phyloP scores from a whole-genome alignment of 257 asterid genomes.

The Henckelia pumila region DNA sequence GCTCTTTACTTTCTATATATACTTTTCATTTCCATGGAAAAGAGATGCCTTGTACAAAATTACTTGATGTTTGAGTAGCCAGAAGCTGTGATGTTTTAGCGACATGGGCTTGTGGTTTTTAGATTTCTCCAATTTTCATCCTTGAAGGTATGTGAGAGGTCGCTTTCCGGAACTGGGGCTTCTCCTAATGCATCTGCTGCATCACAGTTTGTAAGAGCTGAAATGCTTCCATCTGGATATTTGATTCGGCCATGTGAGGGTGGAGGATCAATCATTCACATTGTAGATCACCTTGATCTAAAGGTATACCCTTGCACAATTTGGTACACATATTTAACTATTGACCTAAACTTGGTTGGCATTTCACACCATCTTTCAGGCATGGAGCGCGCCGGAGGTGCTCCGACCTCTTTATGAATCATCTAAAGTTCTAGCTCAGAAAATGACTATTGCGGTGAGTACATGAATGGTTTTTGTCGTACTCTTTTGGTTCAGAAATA shows the following conservation, averaged over 20 bases:
- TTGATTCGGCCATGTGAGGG: slow-evolving; percentile 55
- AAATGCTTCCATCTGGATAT: slow-evolving; percentile 90
- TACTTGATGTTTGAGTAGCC: background rate
- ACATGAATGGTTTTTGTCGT: slow-evolving; percentile 5
- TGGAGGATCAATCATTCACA: background rate
- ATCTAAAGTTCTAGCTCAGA: slow-evolving; percentile 81
- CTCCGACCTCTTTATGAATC: slow-evolving; percentile 95
- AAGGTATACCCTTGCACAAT: slow-evolving; percentile 44
- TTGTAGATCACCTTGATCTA: background rate
- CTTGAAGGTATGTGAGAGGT: slow-evolving; percentile 82
- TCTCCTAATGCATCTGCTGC: slow-evolving; percentile 74
- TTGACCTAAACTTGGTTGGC: slow-evolving; percentile 6
- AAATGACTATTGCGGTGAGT: slow-evolving; percentile 85
- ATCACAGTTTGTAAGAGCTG: slow-evolving; percentile 84
- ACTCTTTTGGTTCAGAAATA: background rate
- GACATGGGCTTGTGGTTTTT: slow-evolving; percentile 14
- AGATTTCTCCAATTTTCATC: slow-evolving; percentile 14
- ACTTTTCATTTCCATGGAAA: background rate
- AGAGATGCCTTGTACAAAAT: background rate
- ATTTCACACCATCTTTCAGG: slow-evolving; percentile 40
- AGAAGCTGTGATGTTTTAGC: no score
- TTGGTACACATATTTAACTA: background rate
- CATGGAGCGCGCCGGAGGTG: slow-evolving; percentile 97
- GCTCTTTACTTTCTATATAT: no score
- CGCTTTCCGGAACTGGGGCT: slow-evolving; percentile 91